Base-by-base conservation (phyloP, 495 filamentous ascomycete genomes). In the Talaromyces stipitatus region DNA sequence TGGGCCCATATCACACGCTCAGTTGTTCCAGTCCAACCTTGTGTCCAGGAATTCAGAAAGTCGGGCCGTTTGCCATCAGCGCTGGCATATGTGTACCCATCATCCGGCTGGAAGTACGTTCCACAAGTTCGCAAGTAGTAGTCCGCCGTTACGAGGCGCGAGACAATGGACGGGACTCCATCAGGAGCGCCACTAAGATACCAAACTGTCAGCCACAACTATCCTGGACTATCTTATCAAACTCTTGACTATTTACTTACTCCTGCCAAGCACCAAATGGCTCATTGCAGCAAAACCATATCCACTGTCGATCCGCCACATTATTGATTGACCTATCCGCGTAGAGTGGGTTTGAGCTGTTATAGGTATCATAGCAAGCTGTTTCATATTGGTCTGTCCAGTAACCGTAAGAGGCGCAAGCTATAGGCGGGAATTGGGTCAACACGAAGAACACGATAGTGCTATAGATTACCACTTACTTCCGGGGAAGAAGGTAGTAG, bases 231-330 rank as follows among this genome's bases (percentile, higher is more conserved):
- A 20, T 23, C 14, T 38, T 11, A 33, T 4, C 8, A 20, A n/a
- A 20, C 2, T 33, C 27, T 47, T 22, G 41, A 10, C 43, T 4
- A 26, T 1, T 22, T 12, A 68, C 71, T 54, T 64, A 81, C 73
- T 78, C 74, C 59, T 83, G 80, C 77, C 79, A 86, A 61, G 78
- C 83, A 57, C 69, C 78, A 48, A 84, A 75, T 0, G 85, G 83
- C 68, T 87, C 82, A 63, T 87, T 87, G 72, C 85, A 86, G 33
- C 83, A 69, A 64, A 87, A 72, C 82, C 81, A 86, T 58, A 73
- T 66, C 84, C 84, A 88, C 58, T 87, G 84, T 12, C 81, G 70
- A 66, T 86, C 71, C 43, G 68, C 62, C 6, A 60, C 59, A 65
- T 86, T 87, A 59, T 54, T 53, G 0, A 80, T 73, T 1, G 72